Percentiles rank a stretch among this genome's conserved stretches.
Conservation (phyloP, 2,329 filamentous ascomycete genomes). For the Ophiostoma novo-ulmi region DNA sequence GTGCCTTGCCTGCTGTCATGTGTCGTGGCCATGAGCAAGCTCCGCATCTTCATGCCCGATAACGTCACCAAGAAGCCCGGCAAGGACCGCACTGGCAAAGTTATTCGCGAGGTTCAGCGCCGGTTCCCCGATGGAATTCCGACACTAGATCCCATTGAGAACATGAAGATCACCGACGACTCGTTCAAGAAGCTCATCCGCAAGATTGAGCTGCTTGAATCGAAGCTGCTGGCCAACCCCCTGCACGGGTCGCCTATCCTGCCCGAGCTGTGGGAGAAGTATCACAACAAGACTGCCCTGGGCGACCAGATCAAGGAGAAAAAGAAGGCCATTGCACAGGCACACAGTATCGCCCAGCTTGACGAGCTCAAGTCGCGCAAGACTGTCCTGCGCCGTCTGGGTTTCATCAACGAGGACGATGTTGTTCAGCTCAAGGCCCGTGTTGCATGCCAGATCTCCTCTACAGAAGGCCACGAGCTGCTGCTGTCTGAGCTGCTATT, state of each 20-base stretch:
- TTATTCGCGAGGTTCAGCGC: constrained; percentile 70
- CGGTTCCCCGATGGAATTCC: constrained; percentile 91
- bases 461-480: constrained; percentile 82
- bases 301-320: constrained; percentile 75
- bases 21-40: constrained; percentile 75
- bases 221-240: constrained; percentile 79
- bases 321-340: constrained; percentile 80
- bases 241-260: constrained; percentile 85
- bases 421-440: constrained; percentile 96
- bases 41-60: constrained; percentile 76
- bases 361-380: constrained; percentile 96
- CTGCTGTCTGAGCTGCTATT: constrained; percentile 90
- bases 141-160: constrained; percentile 85
- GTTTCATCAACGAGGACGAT: constrained; percentile 92
- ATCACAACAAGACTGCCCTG: constrained; percentile 72
- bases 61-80: constrained; percentile 66
- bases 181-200: constrained; percentile 86
- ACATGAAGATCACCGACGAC: constrained; percentile 91
- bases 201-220: constrained; percentile 96
- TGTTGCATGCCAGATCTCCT: constrained; percentile 96
- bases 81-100: constrained; percentile 61
- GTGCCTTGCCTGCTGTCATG: constrained; percentile 83
- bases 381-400: constrained; percentile 85
- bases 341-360: constrained; percentile 82
- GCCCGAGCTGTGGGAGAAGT: constrained; percentile 79